phyloP scores from a whole-genome alignment of 208 protist species.

The Strigomonas culicis region DNA sequence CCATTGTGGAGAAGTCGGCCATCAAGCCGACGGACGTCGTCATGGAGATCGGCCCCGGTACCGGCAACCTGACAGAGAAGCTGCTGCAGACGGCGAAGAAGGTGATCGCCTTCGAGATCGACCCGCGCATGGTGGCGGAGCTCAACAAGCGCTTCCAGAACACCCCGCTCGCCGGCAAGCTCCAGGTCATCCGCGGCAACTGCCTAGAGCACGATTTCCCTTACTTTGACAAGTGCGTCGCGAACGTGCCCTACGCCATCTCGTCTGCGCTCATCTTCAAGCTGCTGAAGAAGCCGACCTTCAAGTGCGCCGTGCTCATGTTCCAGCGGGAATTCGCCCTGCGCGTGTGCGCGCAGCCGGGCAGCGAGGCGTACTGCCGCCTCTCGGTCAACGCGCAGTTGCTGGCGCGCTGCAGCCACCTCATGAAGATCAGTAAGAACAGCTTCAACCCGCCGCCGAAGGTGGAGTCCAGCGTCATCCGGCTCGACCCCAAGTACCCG shows the following conservation, averaged over 20 bases:
- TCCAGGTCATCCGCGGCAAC: slow-evolving; percentile 98
- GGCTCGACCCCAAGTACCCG: slow-evolving; percentile 97
- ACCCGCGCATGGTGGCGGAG: slow-evolving; percentile 99
- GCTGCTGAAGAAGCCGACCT: slow-evolving; percentile 94
- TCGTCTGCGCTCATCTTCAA: slow-evolving; percentile 99
- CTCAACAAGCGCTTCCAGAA: slow-evolving; percentile 98
- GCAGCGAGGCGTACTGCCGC: slow-evolving; percentile 97
- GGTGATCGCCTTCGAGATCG: slow-evolving; percentile 99
- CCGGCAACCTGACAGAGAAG: slow-evolving; percentile 99
- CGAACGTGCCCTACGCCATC: slow-evolving; percentile 99
- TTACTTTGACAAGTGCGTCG: slow-evolving; percentile 99
- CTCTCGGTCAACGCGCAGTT: slow-evolving; percentile 99
- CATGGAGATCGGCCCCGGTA: slow-evolving; percentile 99
- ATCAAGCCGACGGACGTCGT: slow-evolving; percentile 98
- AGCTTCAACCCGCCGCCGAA: slow-evolving; percentile 99
- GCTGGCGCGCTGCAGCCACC: slow-evolving; percentile 95
- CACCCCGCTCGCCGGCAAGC: slow-evolving; percentile 84
- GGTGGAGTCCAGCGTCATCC: slow-evolving; percentile 99
- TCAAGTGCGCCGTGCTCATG: slow-evolving; percentile 98
- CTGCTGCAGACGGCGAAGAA: slow-evolving; percentile 96
- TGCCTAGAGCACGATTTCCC: slow-evolving; percentile 98
- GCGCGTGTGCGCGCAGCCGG: slow-evolving; percentile 97
- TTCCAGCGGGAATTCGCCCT: slow-evolving; percentile 99
- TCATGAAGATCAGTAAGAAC: slow-evolving; percentile 99
- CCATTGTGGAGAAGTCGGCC: slow-evolving; percentile 96